These are phyloP conservation scores for sunflower (Helianthus annuus) DNA, from an alignment of 129 eudicot genomes.

Conservation along the genomic window DNA sequence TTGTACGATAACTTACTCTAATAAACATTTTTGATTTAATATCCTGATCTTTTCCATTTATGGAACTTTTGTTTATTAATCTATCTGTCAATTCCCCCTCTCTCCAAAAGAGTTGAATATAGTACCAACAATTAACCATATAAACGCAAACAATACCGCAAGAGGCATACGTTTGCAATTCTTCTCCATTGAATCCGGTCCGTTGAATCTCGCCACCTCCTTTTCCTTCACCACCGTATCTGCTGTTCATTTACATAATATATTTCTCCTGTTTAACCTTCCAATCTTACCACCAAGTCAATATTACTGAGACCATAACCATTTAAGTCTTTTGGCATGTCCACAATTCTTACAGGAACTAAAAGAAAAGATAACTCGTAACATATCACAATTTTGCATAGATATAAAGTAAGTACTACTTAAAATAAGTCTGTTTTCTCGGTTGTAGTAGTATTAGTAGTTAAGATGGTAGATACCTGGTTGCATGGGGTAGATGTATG, in stretches of 20 bases:
- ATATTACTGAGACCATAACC: constrained; percentile 77
- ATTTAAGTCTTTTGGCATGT: constrained; percentile 70
- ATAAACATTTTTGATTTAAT: background rate
- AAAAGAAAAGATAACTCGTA: constrained; percentile 24
- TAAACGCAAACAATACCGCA: constrained; percentile 19
- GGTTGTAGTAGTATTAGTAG: too few species aligned
- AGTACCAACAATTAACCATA: background rate
- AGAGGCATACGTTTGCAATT: constrained; percentile 69
- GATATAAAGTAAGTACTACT: background rate
- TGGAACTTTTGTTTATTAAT: background rate
- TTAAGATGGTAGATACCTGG: constrained; percentile 52
- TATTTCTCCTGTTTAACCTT: constrained; percentile 65
- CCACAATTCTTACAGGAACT: constrained; percentile 90
- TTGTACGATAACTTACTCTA: background rate
- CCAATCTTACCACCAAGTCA: constrained; percentile 58
- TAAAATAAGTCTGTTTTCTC: background rate
- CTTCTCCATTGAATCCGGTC: constrained; percentile 85
- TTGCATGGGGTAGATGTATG: constrained; percentile 78
- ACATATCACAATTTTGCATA: constrained; percentile 8
- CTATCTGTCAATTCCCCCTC: too few species aligned
- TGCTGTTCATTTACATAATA: constrained; percentile 51
- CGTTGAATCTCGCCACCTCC: constrained; percentile 88
- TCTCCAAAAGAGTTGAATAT: too few species aligned
- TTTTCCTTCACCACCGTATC: constrained; percentile 68
- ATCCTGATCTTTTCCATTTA: background rate